Evolutionary conservation across 768 basidiomycete genomes (phyloP).

Genomic region (Chalciporus chontae): DNA sequence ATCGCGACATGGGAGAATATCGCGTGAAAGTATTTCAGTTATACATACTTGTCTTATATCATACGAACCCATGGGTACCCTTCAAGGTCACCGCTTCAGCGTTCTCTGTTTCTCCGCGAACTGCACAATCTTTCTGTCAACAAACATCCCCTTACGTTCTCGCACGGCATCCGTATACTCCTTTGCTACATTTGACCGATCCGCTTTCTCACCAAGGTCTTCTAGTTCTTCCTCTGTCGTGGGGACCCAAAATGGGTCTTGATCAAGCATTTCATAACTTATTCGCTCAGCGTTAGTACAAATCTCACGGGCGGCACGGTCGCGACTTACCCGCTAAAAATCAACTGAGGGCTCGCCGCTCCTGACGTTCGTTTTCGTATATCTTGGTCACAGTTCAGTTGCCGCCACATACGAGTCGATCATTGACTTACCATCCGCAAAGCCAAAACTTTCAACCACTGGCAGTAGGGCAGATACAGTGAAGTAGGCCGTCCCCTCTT

Average conservation of each 20-base stretch:
- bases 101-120: constrained; percentile 98
- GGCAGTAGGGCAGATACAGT: constrained; percentile 87
- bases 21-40: background rate
- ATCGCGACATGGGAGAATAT: background rate
- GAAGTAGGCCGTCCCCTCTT: constrained; percentile 94
- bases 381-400: constrained; percentile 46
- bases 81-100: constrained; percentile 46
- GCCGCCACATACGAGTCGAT: background rate
- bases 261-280: constrained; percentile 90
- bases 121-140: constrained; percentile 92
- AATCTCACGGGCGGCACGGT: background rate
- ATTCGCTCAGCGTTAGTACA: constrained; percentile 16
- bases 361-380: constrained; percentile 96
- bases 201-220: constrained; percentile 95
- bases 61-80: background rate
- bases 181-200: constrained; percentile 90
- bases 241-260: constrained; percentile 97
- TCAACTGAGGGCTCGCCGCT: constrained; percentile 93
- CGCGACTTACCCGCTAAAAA: constrained; percentile 82
- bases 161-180: constrained; percentile 88
- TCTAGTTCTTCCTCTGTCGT: constrained; percentile 96
- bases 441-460: constrained; percentile 96
- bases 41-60: background rate
- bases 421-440: constrained; percentile 75
- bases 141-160: constrained; percentile 92